Evolutionary conservation across 768 basidiomycete genomes (phyloP).

Genomic region (Mycena venus): DNA sequence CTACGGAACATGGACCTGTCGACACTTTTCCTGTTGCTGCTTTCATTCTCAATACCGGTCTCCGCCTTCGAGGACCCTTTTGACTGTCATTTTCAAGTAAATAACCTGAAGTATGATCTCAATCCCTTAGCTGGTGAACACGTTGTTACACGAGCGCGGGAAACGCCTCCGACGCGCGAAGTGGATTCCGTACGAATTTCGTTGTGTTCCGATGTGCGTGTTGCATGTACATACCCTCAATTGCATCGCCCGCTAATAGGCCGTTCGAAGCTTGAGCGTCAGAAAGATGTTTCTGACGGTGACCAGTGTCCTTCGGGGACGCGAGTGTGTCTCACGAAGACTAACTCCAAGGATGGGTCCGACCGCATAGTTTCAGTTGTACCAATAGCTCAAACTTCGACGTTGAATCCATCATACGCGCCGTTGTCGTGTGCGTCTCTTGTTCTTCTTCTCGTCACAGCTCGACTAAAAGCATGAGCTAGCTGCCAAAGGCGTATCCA

Average conservation of each 20-base stretch:
- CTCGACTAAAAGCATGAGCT: slow-evolving; percentile 26
- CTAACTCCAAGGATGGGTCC: slow-evolving; percentile 68
- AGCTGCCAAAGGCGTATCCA: slow-evolving; percentile 69
- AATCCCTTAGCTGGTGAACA: slow-evolving; percentile 66
- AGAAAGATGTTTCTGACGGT: slow-evolving; percentile 59
- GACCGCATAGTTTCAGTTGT: slow-evolving; percentile 79
- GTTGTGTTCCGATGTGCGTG: slow-evolving; percentile 66
- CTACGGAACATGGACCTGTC: slow-evolving; percentile 9
- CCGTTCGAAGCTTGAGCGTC: slow-evolving; percentile 48
- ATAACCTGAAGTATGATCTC: slow-evolving; percentile 70
- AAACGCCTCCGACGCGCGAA: slow-evolving; percentile 74
- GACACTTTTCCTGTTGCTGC: slow-evolving; percentile 22
- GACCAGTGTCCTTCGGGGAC: slow-evolving; percentile 86
- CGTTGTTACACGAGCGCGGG: slow-evolving; percentile 61
- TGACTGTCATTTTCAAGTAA: slow-evolving; percentile 64
- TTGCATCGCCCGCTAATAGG: not conserved
- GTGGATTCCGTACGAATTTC: slow-evolving; percentile 74
- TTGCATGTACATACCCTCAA: not conserved
- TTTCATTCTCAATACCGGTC: slow-evolving; percentile 7
- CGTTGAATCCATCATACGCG: slow-evolving; percentile 46
- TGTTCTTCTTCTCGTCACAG: slow-evolving; percentile 11
- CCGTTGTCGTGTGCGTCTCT: slow-evolving; percentile 55
- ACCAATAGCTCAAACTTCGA: slow-evolving; percentile 68
- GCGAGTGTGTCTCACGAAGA: slow-evolving; percentile 79
- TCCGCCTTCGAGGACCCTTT: slow-evolving; percentile 38